These are phyloP conservation scores for Biscogniauxia mediterranea DNA, from an alignment of 2,329 filamentous ascomycete species.

Conservation along the genomic window DNA sequence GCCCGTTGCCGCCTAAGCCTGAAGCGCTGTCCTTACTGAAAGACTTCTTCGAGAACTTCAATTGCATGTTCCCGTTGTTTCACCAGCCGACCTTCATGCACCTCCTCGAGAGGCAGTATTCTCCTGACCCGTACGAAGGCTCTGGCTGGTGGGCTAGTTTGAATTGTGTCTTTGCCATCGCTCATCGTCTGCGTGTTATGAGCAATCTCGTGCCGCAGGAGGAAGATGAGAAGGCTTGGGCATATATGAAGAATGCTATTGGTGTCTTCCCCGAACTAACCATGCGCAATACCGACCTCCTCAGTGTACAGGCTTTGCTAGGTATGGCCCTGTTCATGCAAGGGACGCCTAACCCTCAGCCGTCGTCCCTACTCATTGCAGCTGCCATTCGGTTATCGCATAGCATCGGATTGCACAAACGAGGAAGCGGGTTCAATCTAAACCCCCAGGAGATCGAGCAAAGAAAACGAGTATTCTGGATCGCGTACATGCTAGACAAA, in stretches of 20 bases:
- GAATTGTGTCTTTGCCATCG: constrained; percentile 90
- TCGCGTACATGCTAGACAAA: constrained; percentile 64
- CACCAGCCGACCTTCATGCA: constrained; percentile 99
- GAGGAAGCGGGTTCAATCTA: constrained; percentile 86
- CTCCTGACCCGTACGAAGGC: constrained; percentile 85
- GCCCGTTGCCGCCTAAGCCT: constrained; percentile 77
- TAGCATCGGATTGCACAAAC: constrained; percentile 93
- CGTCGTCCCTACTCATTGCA: constrained; percentile 85
- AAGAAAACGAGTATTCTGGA: constrained; percentile 65
- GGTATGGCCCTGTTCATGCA: constrained; percentile 95
- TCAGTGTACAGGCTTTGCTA: constrained; percentile 90
- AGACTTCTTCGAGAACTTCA: constrained; percentile 98
- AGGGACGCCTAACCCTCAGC: constrained; percentile 94
- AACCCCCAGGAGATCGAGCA: constrained; percentile 95
- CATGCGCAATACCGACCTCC: constrained; percentile 91
- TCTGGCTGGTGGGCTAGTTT: constrained; percentile 98
- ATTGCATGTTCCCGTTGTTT: constrained; percentile 96
- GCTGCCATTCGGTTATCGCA: constrained; percentile 88
- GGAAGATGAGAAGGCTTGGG: constrained; percentile 93
- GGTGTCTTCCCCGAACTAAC: constrained; percentile 88
- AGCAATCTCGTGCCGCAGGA: constrained; percentile 87
- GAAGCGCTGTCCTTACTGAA: constrained; percentile 84
- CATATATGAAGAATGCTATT: constrained; percentile 94
- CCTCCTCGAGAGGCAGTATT: constrained; percentile 91
- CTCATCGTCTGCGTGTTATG: constrained; percentile 90